Conservation (phyloP, 768 basidiomycete genomes). For the Mycena belliarum region DNA sequence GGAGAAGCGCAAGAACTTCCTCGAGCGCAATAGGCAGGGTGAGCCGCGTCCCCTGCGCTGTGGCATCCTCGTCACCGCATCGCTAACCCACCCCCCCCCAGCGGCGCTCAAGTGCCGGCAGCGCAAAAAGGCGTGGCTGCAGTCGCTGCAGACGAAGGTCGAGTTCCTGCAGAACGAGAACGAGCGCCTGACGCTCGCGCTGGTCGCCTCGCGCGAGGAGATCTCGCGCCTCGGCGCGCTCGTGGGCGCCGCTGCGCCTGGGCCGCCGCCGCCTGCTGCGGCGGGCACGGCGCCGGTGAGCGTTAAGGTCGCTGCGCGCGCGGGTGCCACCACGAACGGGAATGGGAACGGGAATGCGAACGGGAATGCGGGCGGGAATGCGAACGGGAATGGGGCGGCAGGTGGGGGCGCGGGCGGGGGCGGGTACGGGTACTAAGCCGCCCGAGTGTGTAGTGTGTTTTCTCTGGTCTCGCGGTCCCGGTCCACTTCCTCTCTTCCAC, state of each 20-base stretch:
- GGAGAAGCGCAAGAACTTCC: conserved; percentile 94
- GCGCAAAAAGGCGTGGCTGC: conserved; percentile 97
- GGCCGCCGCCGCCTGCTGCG: conserved; percentile 21
- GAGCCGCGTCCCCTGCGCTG: conserved; percentile 7
- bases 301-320: conserved; percentile 14
- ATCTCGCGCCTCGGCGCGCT: conserved; percentile 79
- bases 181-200: conserved; percentile 85
- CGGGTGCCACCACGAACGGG: too few relatives aligned
- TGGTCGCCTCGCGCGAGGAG: conserved; percentile 89
- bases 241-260: conserved; percentile 66
- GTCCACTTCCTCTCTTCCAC: too few relatives aligned
- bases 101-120: conserved; percentile 99
- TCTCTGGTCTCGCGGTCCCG: too few relatives aligned
- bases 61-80: not conserved
- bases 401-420: not conserved
- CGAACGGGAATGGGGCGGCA: too few relatives aligned
- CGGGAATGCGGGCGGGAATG: too few relatives aligned
- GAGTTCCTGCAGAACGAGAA: conserved; percentile 93
- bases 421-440: conserved; percentile 8
- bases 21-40: conserved; percentile 98
- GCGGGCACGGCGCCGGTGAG: conserved; percentile 15
- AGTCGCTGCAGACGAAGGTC: conserved; percentile 89
- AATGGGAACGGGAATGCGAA: too few relatives aligned
- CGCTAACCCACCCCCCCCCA: conserved; percentile 29
- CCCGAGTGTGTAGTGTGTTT: too few relatives aligned